Evolutionary conservation across 1,284 basidiomycete species (phyloP).

Genomic region (Pseudozyma sp.): DNA sequence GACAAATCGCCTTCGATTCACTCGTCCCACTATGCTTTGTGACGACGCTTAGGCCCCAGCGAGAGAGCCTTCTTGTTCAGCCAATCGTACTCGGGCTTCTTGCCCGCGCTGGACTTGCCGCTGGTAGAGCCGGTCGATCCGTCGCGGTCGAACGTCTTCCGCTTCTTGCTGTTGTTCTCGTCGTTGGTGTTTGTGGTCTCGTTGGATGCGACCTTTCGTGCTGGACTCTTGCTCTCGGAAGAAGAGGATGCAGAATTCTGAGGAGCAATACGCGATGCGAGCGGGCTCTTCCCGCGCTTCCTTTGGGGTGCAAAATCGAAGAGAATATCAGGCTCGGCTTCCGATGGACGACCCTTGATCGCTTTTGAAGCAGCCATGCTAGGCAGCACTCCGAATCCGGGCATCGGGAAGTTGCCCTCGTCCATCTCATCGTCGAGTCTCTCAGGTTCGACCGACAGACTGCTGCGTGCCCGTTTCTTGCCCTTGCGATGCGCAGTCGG

Average conservation of each 20-base stretch:
- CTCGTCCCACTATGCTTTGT: constrained; percentile 8
- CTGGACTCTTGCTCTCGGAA: not conserved
- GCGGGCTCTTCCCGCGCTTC: not conserved
- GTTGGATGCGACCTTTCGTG: not conserved
- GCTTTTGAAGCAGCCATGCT: not conserved
- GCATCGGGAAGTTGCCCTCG: constrained; percentile 47
- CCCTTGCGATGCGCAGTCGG: constrained; percentile 13
- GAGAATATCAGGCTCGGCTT: too few relatives aligned
- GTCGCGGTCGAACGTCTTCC: not conserved
- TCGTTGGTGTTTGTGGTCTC: too few relatives aligned
- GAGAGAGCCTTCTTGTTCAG: constrained; percentile 14
- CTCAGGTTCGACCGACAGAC: constrained; percentile 33
- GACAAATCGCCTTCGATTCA: too few relatives aligned
- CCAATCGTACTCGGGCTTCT: constrained; percentile 8
- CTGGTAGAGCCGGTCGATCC: not conserved
- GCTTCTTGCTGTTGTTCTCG: not conserved
- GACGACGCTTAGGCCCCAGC: constrained; percentile 18
- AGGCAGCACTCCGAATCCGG: constrained; percentile 12
- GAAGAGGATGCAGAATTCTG: not conserved
- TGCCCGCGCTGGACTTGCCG: not conserved
- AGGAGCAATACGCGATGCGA: not conserved
- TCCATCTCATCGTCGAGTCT: constrained; percentile 44
- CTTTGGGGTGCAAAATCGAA: too few relatives aligned
- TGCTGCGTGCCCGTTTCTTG: constrained; percentile 10
- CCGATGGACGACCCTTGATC: not conserved